Percentiles rank a stretch among this genome's conserved stretches.
Evolutionary conservation across 768 basidiomycete genomes (phyloP).

Genomic region (Naganishia onofrii): DNA sequence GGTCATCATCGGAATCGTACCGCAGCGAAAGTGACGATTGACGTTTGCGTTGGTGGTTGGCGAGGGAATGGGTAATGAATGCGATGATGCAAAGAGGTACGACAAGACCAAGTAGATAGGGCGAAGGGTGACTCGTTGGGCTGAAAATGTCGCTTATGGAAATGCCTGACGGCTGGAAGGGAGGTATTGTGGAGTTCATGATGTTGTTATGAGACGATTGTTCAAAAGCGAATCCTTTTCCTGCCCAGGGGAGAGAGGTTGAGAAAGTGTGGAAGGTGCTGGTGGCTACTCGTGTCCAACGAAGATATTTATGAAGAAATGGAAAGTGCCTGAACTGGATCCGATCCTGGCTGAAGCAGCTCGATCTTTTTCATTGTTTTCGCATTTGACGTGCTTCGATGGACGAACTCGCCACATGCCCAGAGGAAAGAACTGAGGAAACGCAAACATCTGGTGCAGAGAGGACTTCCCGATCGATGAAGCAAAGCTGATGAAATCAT

Average conservation of each 20-base stretch:
- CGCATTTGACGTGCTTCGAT: background rate
- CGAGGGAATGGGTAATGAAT: slow-evolving; percentile 23
- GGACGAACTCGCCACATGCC: background rate
- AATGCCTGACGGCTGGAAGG: background rate
- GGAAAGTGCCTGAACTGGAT: slow-evolving; percentile 4
- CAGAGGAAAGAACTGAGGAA: background rate
- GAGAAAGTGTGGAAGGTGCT: background rate
- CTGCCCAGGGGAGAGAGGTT: background rate
- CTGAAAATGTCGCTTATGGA: slow-evolving; percentile 15
- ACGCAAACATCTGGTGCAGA: background rate
- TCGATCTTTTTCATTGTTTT: background rate
- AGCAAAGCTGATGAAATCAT: no score
- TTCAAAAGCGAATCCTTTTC: background rate
- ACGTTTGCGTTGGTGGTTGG: slow-evolving; percentile 26
- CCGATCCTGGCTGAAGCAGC: background rate
- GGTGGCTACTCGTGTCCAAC: background rate
- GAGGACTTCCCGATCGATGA: background rate
- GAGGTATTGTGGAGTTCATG: background rate
- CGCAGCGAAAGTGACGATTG: slow-evolving; percentile 30
- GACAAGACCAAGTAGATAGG: slow-evolving; percentile 18
- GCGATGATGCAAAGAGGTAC: slow-evolving; percentile 23
- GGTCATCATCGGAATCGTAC: slow-evolving; percentile 14
- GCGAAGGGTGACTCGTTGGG: slow-evolving; percentile 25
- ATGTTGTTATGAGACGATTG: background rate
- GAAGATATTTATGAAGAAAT: slow-evolving; percentile 2